Percentiles rank a stretch among this genome's conserved stretches.
These are phyloP conservation scores for Lycium ferocissimum DNA, from an alignment of 257 asterid genomes.

Conservation along the genomic window DNA sequence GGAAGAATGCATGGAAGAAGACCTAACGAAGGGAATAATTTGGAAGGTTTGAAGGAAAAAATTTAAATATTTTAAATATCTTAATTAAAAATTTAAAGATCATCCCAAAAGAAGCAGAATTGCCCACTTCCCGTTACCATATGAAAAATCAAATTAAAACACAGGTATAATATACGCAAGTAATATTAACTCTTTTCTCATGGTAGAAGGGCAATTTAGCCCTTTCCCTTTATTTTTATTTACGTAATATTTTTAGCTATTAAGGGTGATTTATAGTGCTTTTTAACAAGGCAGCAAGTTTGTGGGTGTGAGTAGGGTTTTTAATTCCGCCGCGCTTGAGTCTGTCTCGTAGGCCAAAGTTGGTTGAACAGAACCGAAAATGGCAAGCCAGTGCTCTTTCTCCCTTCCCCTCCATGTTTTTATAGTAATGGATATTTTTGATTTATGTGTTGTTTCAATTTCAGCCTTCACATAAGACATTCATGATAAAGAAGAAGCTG, in stretches of 20 bases:
- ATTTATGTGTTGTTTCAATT: background rate
- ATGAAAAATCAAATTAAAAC: background rate
- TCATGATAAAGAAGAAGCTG: slow-evolving; percentile 86
- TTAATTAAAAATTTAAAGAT: no score
- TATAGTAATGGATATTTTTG: background rate
- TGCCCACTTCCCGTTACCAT: no score
- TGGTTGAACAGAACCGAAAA: slow-evolving; percentile 31
- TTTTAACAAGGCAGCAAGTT: no score
- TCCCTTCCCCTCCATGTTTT: background rate
- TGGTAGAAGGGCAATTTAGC: background rate
- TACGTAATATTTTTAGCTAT: no score
- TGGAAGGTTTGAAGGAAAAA: no score
- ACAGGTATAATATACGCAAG: no score
- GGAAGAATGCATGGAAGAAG: no score
- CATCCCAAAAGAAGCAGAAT: no score
- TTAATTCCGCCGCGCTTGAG: slow-evolving; percentile 20
- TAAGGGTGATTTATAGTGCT: background rate
- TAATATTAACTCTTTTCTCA: background rate
- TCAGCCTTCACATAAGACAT: slow-evolving; percentile 87
- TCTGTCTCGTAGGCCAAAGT: background rate
- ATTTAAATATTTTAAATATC: no score
- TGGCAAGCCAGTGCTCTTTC: slow-evolving; percentile 25
- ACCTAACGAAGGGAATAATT: no score
- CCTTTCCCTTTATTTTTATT: background rate
- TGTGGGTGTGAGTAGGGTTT: slow-evolving; percentile 31